Conservation (phyloP, 306 rosid genomes). For the Neltuma alba region DNA sequence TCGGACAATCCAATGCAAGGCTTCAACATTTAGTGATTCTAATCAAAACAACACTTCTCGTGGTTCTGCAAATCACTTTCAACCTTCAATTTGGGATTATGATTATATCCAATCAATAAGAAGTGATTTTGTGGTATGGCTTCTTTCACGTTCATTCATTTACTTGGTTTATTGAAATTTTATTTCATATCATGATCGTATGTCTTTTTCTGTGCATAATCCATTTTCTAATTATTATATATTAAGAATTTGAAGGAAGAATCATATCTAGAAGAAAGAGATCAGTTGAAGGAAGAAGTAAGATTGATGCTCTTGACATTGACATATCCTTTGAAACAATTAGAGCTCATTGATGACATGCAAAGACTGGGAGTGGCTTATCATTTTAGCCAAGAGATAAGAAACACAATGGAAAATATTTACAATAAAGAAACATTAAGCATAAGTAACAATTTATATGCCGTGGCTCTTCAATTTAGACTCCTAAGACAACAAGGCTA, state of each 20-base stretch:
- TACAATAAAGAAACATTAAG: not conserved
- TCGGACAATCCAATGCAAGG: not conserved
- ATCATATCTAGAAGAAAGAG: not conserved
- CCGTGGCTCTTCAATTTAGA: not conserved
- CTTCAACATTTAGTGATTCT: not conserved
- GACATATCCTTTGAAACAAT: slow-evolving; percentile 21
- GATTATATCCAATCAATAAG: not conserved
- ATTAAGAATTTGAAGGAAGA: not conserved
- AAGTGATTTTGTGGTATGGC: not conserved
- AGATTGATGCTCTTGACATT: not conserved
- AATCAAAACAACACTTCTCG: not conserved
- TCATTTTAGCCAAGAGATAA: slow-evolving; percentile 35
- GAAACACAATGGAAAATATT: not conserved
- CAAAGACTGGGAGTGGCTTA: slow-evolving; percentile 32
- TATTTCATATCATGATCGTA: not conserved
- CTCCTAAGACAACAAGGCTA: not conserved
- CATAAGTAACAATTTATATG: not conserved
- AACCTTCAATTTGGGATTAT: not conserved
- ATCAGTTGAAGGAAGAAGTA: slow-evolving; percentile 20
- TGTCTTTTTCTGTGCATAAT: too few relatives aligned
- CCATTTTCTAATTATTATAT: not conserved
- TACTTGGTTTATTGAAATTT: not conserved
- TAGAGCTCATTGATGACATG: slow-evolving; percentile 33
- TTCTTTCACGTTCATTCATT: not conserved
- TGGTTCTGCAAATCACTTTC: not conserved